phyloP scores from a whole-genome alignment of 345 rosid species.

The Acer campestre region DNA sequence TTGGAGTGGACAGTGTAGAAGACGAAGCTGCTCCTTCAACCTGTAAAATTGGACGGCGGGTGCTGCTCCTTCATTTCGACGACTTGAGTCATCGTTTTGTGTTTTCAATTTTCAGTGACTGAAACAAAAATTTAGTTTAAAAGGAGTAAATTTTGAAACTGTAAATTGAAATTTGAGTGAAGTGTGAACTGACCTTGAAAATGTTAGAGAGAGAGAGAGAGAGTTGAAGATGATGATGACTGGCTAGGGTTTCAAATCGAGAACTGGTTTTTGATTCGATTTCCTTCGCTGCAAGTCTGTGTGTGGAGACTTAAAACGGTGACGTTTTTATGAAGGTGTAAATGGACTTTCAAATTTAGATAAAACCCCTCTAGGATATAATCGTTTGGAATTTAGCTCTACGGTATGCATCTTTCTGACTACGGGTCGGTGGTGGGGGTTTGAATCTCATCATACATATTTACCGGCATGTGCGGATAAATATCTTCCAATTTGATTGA shows the following conservation, averaged over 20 bases:
- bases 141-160: background rate
- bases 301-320: background rate
- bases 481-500: too few species aligned
- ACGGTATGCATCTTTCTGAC: too few species aligned
- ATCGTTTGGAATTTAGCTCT: too few species aligned
- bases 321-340: too few species aligned
- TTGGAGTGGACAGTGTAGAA: too few species aligned
- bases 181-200: background rate
- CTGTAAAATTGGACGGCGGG: conserved; percentile 28
- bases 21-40: too few species aligned
- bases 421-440: too few species aligned
- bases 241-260: background rate
- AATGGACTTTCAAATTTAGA: too few species aligned
- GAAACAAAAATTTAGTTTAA: background rate
- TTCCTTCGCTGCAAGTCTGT: conserved; percentile 3
- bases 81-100: conserved; percentile 33
- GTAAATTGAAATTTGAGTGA: background rate
- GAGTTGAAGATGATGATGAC: background rate
- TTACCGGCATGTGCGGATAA: too few species aligned
- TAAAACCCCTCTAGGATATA: too few species aligned
- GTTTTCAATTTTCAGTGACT: background rate
- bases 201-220: background rate
- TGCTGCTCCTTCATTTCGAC: conserved; percentile 41
- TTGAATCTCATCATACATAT: too few species aligned
- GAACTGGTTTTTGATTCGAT: background rate